A percentile compares a stretch with the other conserved stretches of the same genome.
Conservation (phyloP, 768 basidiomycete genomes). For the Gymnopilus junonius region DNA sequence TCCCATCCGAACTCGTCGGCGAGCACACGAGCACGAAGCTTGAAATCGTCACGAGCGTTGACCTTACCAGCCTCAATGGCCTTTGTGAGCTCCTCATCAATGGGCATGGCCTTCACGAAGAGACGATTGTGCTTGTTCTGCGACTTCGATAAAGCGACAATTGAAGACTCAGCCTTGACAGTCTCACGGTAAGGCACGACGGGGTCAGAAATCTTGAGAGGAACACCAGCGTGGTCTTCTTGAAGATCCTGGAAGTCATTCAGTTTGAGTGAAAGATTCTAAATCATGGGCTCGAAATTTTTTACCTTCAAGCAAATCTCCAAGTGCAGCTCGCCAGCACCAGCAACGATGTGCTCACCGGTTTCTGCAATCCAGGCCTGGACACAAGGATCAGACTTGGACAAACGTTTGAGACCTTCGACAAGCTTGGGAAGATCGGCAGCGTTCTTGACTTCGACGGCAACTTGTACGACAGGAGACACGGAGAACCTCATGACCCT, state of each 20-base stretch:
- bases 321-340: constrained; percentile 93
- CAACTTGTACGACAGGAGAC: constrained; percentile 89
- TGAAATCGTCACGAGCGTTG: constrained; percentile 95
- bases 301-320: constrained; percentile 94
- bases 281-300: constrained; percentile 1
- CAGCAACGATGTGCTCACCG: constrained; percentile 95
- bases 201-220: constrained; percentile 91
- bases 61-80: constrained; percentile 88
- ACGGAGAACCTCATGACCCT: constrained; percentile 36
- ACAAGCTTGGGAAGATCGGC: constrained; percentile 91
- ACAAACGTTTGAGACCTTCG: constrained; percentile 83
- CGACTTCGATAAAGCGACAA: background rate
- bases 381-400: constrained; percentile 96
- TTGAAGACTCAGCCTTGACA: constrained; percentile 55
- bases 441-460: constrained; percentile 82
- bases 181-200: constrained; percentile 99
- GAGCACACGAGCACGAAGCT: constrained; percentile 90
- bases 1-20: constrained; percentile 99
- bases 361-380: constrained; percentile 97
- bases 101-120: constrained; percentile 88
- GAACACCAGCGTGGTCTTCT: constrained; percentile 92
- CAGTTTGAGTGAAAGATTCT: constrained; percentile 79
- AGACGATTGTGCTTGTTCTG: constrained; percentile 96
- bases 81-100: constrained; percentile 91
- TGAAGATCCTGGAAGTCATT: constrained; percentile 93